These are phyloP conservation scores for Yamadazyma akitaensis DNA, from an alignment of 805 yeast species.

Conservation along the genomic window DNA sequence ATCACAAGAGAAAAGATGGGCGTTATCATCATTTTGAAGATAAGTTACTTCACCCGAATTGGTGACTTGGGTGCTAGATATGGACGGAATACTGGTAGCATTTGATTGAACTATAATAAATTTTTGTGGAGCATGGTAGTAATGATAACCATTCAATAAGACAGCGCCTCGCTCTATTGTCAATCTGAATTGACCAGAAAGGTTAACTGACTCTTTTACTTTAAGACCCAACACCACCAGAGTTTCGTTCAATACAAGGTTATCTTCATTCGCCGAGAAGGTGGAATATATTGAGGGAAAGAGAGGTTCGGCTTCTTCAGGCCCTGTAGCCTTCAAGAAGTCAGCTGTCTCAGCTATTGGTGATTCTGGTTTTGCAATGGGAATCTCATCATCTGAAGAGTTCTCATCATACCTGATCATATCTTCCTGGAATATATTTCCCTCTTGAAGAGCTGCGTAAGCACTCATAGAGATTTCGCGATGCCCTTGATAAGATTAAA, in stretches of 20 bases:
- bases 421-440: slow-evolving; percentile 10
- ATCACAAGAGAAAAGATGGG: slow-evolving; percentile 35
- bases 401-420: slow-evolving; percentile 23
- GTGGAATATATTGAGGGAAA: slow-evolving; percentile 1
- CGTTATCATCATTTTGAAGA: slow-evolving; percentile 27
- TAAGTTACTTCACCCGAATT: slow-evolving; percentile 27
- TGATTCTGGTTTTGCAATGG: background rate
- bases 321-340: background rate
- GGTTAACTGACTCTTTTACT: slow-evolving; percentile 37
- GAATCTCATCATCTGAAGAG: slow-evolving; percentile 27
- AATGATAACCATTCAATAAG: slow-evolving; percentile 37
- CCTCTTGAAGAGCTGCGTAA: slow-evolving; percentile 28
- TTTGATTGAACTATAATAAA: slow-evolving; percentile 27
- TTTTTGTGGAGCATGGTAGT: slow-evolving; percentile 23
- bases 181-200: slow-evolving; percentile 47
- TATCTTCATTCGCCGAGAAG: slow-evolving; percentile 30
- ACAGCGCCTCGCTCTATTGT: slow-evolving; percentile 47
- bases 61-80: slow-evolving; percentile 39
- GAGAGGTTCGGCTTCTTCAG: background rate
- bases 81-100: slow-evolving; percentile 40
- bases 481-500: background rate
- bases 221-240: slow-evolving; percentile 42
- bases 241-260: slow-evolving; percentile 29
- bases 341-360: background rate
- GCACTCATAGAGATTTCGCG: slow-evolving; percentile 27